Evolutionary conservation across 805 yeast species (phyloP).

Genomic region (Lipomyces spencermartinsiae): DNA sequence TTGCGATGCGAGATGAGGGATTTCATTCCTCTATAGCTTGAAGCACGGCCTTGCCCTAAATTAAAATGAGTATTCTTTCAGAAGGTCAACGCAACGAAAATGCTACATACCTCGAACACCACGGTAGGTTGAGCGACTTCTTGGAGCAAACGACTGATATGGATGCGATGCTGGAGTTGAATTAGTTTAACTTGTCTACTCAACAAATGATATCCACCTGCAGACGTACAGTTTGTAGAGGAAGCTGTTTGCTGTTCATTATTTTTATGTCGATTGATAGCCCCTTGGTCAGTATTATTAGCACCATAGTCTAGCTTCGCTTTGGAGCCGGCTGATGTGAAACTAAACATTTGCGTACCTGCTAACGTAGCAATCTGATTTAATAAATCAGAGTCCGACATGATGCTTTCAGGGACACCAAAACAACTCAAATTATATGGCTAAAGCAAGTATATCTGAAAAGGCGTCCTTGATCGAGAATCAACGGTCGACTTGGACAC

Average conservation of each 20-base stretch:
- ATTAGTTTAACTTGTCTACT: background rate
- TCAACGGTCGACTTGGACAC: no score
- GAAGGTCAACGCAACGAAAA: background rate
- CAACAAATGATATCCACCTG: background rate
- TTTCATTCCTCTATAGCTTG: slow-evolving; percentile 16
- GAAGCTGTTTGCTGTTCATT: slow-evolving; percentile 16
- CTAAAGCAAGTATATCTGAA: background rate
- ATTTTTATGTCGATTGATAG: slow-evolving; percentile 38
- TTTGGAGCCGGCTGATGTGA: background rate
- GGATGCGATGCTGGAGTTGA: slow-evolving; percentile 6
- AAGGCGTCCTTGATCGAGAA: background rate
- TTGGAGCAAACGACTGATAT: background rate
- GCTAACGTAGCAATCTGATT: slow-evolving; percentile 39
- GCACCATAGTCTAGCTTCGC: background rate
- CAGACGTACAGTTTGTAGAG: slow-evolving; percentile 6
- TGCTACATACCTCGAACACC: slow-evolving; percentile 1
- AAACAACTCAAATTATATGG: background rate
- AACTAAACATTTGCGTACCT: slow-evolving; percentile 26
- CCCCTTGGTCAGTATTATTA: slow-evolving; percentile 27
- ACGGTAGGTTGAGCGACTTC: background rate
- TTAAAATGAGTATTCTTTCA: background rate
- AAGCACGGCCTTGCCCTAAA: slow-evolving; percentile 32
- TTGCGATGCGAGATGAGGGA: slow-evolving; percentile 33
- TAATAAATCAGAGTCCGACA: slow-evolving; percentile 38
- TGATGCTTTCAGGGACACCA: slow-evolving; percentile 9